These are phyloP conservation scores for Fusarium globosum DNA, from an alignment of 2,329 filamentous ascomycete species.

Conservation along the genomic window DNA sequence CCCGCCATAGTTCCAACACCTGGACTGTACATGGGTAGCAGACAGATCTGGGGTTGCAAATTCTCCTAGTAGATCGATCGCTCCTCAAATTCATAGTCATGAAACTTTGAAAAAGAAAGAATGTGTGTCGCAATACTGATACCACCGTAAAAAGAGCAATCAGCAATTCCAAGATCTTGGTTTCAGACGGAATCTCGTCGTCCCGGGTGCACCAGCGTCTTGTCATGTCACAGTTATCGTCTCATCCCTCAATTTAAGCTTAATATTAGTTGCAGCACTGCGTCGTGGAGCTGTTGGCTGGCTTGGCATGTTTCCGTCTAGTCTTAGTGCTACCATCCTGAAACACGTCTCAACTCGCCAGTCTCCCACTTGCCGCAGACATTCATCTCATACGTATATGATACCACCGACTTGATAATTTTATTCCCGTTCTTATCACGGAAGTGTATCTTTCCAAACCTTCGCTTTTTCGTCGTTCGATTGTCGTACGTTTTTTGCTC, in stretches of 20 bases:
- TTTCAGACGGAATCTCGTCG: not conserved
- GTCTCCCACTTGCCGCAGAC: not conserved
- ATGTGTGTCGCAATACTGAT: fast-evolving
- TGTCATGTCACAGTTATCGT: constrained; percentile 1
- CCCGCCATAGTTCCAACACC: too few relatives aligned
- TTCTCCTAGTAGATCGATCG: not conserved
- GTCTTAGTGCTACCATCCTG: not conserved
- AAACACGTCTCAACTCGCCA: constrained; percentile 4
- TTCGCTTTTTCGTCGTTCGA: not conserved
- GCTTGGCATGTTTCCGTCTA: constrained; percentile 15
- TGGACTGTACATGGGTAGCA: not conserved
- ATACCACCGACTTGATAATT: not conserved
- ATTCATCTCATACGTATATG: not conserved
- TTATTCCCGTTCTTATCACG: not conserved
- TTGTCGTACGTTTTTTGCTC: not conserved
- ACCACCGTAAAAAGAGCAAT: not conserved
- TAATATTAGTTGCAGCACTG: not conserved
- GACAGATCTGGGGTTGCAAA: not conserved
- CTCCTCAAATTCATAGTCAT: fast-evolving
- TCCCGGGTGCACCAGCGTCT: constrained; percentile 8
- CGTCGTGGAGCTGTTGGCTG: not conserved
- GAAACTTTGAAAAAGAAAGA: not conserved
- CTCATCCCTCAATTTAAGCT: constrained; percentile 9
- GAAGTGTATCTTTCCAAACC: not conserved
- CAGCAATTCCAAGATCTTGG: not conserved